Evolutionary conservation across 345 rosid species (phyloP).

Genomic region (Mangifera indica): DNA sequence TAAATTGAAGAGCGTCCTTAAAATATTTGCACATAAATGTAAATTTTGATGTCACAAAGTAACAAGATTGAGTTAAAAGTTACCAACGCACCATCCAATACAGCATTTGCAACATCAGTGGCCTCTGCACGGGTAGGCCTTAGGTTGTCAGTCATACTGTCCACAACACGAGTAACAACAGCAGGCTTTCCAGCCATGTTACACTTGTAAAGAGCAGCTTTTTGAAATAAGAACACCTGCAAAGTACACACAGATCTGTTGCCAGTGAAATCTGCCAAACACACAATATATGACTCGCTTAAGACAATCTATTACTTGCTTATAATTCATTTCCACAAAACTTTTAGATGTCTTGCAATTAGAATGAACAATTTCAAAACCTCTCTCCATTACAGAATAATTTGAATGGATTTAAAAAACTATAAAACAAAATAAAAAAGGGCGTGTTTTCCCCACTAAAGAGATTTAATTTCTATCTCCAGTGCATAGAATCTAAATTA

Average conservation of each 20-base stretch:
- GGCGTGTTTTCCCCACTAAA: not conserved
- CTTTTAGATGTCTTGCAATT: not conserved
- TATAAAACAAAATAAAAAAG: not conserved
- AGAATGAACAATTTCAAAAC: not conserved
- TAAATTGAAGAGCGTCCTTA: not conserved
- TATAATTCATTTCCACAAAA: not conserved
- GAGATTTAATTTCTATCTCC: not conserved
- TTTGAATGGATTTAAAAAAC: not conserved
- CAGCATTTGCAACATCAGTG: constrained; percentile 99
- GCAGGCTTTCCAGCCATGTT: constrained; percentile 99
- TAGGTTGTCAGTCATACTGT: constrained; percentile 94
- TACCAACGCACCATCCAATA: constrained; percentile 65
- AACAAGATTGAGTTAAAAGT: constrained; percentile 7
- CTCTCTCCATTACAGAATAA: not conserved
- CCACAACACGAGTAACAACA: constrained; percentile 93
- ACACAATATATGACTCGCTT: not conserved
- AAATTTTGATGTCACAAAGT: not conserved
- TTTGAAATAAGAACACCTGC: constrained; percentile 94
- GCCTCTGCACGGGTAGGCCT: constrained; percentile 99
- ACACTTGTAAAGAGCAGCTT: constrained; percentile 92
- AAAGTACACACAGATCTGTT: constrained; percentile 21
- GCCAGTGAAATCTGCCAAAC: constrained; percentile 9
- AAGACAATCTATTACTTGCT: not conserved
- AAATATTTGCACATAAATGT: not conserved
- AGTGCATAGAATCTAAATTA: not conserved